Percentiles rank a stretch among this genome's conserved stretches.
Evolutionary conservation across 352 stramenopile genomes (phyloP).

Genomic region (Globisporangium spinosum): DNA sequence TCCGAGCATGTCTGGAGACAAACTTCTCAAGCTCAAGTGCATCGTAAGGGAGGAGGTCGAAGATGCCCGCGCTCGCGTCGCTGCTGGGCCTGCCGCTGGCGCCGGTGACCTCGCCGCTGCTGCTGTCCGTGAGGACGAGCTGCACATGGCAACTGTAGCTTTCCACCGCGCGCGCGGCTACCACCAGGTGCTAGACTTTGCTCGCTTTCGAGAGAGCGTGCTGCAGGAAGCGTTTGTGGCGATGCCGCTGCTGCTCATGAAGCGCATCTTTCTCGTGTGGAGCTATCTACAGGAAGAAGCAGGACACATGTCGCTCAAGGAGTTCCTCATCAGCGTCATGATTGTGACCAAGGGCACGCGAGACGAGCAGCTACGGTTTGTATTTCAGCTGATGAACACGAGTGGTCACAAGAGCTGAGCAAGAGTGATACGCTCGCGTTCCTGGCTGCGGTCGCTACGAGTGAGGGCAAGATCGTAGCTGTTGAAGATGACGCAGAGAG

Average conservation of each 20-base stretch:
- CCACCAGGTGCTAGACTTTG: conserved; percentile 23
- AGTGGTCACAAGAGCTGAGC: conserved; percentile 16
- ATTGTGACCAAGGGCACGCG: conserved; percentile 30
- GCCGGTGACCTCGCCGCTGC: conserved; percentile 24
- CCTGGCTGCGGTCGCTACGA: conserved; percentile 15
- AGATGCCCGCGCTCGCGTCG: conserved; percentile 16
- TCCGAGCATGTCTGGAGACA: background rate
- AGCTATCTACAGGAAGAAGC: conserved; percentile 18
- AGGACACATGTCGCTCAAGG: conserved; percentile 27
- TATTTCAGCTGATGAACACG: conserved; percentile 37
- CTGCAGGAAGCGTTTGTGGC: conserved; percentile 30
- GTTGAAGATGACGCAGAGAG: conserved; percentile 10
- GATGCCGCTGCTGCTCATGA: conserved; percentile 30
- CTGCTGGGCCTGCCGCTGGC: conserved; percentile 21
- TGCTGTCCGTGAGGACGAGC: conserved; percentile 22
- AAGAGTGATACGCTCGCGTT: conserved; percentile 29
- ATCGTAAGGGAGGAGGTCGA: background rate
- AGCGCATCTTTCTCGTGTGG: conserved; percentile 38
- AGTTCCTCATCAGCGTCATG: conserved; percentile 36
- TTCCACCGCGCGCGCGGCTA: conserved; percentile 48
- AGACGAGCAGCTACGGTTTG: conserved; percentile 41
- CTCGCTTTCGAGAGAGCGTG: conserved; percentile 35
- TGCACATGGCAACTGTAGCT: conserved; percentile 21
- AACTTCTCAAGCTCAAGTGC: background rate
- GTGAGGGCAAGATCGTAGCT: conserved; percentile 20